Percentiles rank a stretch among this genome's conserved stretches.
Evolutionary conservation across 306 rosid species (phyloP).

Genomic region (Gastrolobium bilobum): DNA sequence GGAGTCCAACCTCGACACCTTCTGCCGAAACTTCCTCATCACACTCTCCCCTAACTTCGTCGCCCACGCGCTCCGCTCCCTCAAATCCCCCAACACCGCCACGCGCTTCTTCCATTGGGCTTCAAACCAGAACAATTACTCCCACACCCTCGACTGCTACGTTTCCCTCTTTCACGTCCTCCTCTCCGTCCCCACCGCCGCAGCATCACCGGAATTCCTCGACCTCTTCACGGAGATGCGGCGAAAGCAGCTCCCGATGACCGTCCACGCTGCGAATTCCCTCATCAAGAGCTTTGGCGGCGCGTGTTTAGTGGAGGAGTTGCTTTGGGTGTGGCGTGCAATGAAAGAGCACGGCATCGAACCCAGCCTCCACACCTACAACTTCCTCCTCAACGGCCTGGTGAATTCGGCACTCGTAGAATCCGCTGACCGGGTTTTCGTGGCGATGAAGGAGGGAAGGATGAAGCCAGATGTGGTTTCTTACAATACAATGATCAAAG

Average conservation of each 20-base stretch:
- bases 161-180: slow-evolving; percentile 60
- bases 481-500: slow-evolving; percentile 83
- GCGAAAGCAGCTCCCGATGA: slow-evolving; percentile 59
- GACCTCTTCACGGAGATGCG: slow-evolving; percentile 53
- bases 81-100: slow-evolving; percentile 53
- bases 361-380: slow-evolving; percentile 65
- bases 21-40: slow-evolving; percentile 66
- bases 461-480: slow-evolving; percentile 70
- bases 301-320: slow-evolving; percentile 76
- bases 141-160: slow-evolving; percentile 74
- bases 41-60: slow-evolving; percentile 80
- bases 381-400: slow-evolving; percentile 79
- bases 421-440: slow-evolving; percentile 77
- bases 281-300: slow-evolving; percentile 69
- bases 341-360: slow-evolving; percentile 76
- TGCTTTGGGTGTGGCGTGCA: slow-evolving; percentile 84
- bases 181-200: not conserved
- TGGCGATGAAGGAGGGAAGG: slow-evolving; percentile 70
- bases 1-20: slow-evolving; percentile 76
- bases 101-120: slow-evolving; percentile 82
- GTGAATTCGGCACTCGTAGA: slow-evolving; percentile 70
- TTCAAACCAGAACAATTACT: slow-evolving; percentile 60
- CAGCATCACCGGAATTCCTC: not conserved
- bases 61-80: slow-evolving; percentile 61
- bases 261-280: slow-evolving; percentile 61